These are phyloP conservation scores for Plectosphaerella cucumerina DNA, from an alignment of 2,329 filamentous ascomycete species.

Conservation along the genomic window DNA sequence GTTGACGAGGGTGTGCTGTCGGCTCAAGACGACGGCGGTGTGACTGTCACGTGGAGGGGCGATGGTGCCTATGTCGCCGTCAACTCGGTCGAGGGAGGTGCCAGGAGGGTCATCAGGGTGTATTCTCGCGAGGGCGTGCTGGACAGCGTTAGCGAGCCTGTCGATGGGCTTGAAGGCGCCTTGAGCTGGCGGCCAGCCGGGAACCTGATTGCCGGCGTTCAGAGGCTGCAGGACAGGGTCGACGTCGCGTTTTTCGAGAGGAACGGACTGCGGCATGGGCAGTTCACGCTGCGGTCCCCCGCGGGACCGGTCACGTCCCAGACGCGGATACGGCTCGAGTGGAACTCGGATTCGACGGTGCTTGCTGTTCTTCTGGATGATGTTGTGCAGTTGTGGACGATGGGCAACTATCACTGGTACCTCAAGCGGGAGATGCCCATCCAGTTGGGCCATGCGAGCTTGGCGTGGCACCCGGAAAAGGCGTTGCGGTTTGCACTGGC, in stretches of 20 bases:
- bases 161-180: constrained; percentile 82
- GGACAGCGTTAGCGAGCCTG: constrained; percentile 91
- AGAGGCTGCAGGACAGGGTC: constrained; percentile 62
- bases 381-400: constrained; percentile 90
- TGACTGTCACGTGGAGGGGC: constrained; percentile 85
- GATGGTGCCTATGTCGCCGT: constrained; percentile 89
- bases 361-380: constrained; percentile 75
- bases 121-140: constrained; percentile 87
- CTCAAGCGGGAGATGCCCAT: constrained; percentile 80
- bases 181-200: constrained; percentile 90
- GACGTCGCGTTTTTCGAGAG: constrained; percentile 94
- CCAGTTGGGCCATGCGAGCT: constrained; percentile 21
- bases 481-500: constrained; percentile 62
- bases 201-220: constrained; percentile 84
- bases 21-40: constrained; percentile 64
- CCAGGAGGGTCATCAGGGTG: constrained; percentile 77
- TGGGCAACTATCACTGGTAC: constrained; percentile 97
- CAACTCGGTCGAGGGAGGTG: constrained; percentile 67
- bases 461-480: constrained; percentile 86
- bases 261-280: constrained; percentile 93
- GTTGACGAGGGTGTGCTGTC: constrained; percentile 81
- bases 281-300: constrained; percentile 74
- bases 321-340: constrained; percentile 63
- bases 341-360: constrained; percentile 91
- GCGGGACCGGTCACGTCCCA: constrained; percentile 52